Percentiles rank a stretch among this genome's conserved stretches.
phyloP scores from a whole-genome alignment of 1,139 yeast genomes.

The Suhomyces terraborum region DNA sequence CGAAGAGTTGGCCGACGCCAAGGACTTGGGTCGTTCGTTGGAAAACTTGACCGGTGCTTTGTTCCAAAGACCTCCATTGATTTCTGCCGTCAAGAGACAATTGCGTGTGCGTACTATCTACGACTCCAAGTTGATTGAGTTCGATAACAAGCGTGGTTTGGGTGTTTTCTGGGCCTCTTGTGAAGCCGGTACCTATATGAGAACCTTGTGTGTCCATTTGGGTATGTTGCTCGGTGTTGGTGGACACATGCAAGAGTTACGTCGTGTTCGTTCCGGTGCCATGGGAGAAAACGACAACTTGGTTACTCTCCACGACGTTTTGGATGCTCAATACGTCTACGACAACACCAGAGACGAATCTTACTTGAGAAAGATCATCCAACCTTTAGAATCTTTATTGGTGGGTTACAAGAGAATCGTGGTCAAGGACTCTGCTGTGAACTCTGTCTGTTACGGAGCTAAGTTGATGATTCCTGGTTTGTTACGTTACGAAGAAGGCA shows the following conservation, averaged over 20 bases:
- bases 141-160: conserved; percentile 93
- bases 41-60: conserved; percentile 98
- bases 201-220: conserved; percentile 97
- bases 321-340: conserved; percentile 97
- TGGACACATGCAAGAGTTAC: conserved; percentile 99
- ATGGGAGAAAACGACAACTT: conserved; percentile 84
- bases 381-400: conserved; percentile 90
- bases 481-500: conserved; percentile 95
- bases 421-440: conserved; percentile 97
- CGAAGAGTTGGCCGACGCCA: conserved; percentile 87
- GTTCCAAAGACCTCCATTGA: conserved; percentile 98
- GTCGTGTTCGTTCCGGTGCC: conserved; percentile 99
- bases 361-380: conserved; percentile 88
- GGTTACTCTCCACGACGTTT: conserved; percentile 94
- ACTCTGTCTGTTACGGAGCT: conserved; percentile 98
- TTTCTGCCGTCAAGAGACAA: conserved; percentile 98
- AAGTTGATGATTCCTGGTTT: conserved; percentile 98
- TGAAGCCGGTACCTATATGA: conserved; percentile 99
- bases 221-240: conserved; percentile 99
- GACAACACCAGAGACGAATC: conserved; percentile 97
- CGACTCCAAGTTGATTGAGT: conserved; percentile 92
- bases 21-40: conserved; percentile 82
- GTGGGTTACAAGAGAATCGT: conserved; percentile 96
- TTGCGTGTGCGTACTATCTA: conserved; percentile 97
- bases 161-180: conserved; percentile 99